Base-by-base conservation (phyloP, 768 basidiomycete genomes). In the Phylloporus rhodoxanthus region DNA sequence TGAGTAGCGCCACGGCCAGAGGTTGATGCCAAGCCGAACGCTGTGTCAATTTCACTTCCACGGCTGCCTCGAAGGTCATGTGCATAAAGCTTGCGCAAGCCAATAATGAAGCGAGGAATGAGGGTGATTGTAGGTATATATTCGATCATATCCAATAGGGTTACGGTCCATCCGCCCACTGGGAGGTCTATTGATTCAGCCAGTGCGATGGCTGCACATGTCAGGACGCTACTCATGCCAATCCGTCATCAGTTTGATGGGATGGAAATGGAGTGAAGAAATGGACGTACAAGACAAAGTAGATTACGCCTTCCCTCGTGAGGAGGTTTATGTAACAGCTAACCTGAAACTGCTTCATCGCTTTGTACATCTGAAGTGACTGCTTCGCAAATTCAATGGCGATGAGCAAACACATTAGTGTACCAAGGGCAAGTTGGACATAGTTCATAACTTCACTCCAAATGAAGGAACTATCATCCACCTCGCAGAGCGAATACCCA, bases 271-370 rank as follows among this genome's bases (percentile, higher is more conserved):
- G 26, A 30, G 14, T 17, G n/a, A 8, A 14, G 8, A 21, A 23
- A 8, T 17, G 11, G 38, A 48, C 48, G 7, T 43, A 49, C 48
- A 21, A 23, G 9, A 48, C 5, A 26, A 48, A 48, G 40, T 48
- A 43, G 13, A 43, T 5, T 2, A 43, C 34, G 33, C 48, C 40
- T 13, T 48, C 41, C n/a, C 41, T 34, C 3, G 32, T 21, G 33
- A 48, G 32, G 6, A 36, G 13, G 7, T 20, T 36, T 4, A 48
- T 14, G 17, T 43, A 48, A 19, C 40, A 30, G 15, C 11, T 26
- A n/a, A 43, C 17, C 19, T 36, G 41, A 7, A 42, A 20, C 17
- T 28, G 48, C 15, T 43, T 49, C 14, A 40, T 36, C 14, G 21
- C 33, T 3, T 25, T 33, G 26, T 49, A 43, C 41, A 49, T 49